phyloP scores from a whole-genome alignment of 1,139 yeast genomes.

The Pichia cactophila region DNA sequence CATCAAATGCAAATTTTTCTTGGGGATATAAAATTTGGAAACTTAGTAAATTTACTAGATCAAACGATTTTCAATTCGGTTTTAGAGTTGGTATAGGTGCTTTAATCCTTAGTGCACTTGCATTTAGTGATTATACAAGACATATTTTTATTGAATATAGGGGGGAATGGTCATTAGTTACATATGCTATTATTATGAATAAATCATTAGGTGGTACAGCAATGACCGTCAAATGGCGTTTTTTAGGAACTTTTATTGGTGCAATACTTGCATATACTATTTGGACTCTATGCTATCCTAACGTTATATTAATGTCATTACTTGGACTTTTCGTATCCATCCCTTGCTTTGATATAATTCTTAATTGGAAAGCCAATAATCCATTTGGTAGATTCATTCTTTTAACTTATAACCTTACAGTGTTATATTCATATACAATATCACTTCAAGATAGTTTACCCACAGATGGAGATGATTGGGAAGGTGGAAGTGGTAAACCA shows the following conservation, averaged over 20 bases:
- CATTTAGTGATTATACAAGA: slow-evolving; percentile 53
- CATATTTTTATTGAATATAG: slow-evolving; percentile 57
- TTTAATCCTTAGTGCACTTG: slow-evolving; percentile 55
- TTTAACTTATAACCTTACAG: slow-evolving; percentile 72
- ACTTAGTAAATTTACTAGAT: slow-evolving; percentile 36
- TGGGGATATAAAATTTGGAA: slow-evolving; percentile 33
- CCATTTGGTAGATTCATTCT: slow-evolving; percentile 68
- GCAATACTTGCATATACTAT: slow-evolving; percentile 51
- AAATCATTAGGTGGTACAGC: slow-evolving; percentile 84
- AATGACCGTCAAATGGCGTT: slow-evolving; percentile 69
- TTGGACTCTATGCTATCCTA: slow-evolving; percentile 55
- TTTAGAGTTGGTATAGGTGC: slow-evolving; percentile 77
- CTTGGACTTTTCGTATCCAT: slow-evolving; percentile 55
- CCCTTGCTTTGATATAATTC: slow-evolving; percentile 61
- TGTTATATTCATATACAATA: slow-evolving; percentile 67
- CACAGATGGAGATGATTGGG: slow-evolving; percentile 42
- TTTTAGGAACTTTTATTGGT: slow-evolving; percentile 70
- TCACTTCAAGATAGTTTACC: slow-evolving; percentile 41
- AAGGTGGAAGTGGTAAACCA: slow-evolving; percentile 49
- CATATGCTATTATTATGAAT: slow-evolving; percentile 78
- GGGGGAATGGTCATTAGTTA: slow-evolving; percentile 79
- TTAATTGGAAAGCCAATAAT: slow-evolving; percentile 57
- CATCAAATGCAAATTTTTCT: slow-evolving; percentile 1
- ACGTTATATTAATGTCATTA: slow-evolving; percentile 45
- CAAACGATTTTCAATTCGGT: slow-evolving; percentile 73